These are phyloP conservation scores for Ramichloridium luteum DNA, from an alignment of 2,329 filamentous ascomycete species.

Conservation along the genomic window DNA sequence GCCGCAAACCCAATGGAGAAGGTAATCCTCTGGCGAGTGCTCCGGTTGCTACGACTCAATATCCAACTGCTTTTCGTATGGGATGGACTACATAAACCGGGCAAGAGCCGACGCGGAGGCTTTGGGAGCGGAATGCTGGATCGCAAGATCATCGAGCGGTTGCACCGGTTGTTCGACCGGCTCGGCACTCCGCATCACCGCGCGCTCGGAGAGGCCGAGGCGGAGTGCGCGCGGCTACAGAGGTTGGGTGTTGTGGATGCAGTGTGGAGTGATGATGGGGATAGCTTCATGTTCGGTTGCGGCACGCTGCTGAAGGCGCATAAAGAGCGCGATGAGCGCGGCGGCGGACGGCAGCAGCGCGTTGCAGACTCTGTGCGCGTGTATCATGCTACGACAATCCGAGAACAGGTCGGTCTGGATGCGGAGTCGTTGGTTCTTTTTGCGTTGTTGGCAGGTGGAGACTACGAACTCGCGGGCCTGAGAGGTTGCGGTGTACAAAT, in stretches of 20 bases:
- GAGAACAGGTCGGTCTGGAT: conserved; percentile 21
- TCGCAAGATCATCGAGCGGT: conserved; percentile 20
- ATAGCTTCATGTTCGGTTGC: conserved; percentile 38
- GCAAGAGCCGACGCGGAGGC: conserved; percentile 23
- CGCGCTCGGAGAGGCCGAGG: conserved; percentile 37
- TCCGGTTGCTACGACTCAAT: conserved; percentile 36
- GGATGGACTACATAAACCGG: conserved; percentile 36
- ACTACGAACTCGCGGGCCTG: conserved; percentile 29
- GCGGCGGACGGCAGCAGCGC: no score
- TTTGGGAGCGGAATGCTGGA: conserved; percentile 23
- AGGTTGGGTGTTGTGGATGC: conserved; percentile 35
- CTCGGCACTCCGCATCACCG: conserved; percentile 32
- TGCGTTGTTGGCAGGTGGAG: conserved; percentile 30
- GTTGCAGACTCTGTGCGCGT: conserved; percentile 25
- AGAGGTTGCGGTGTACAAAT: conserved; percentile 25
- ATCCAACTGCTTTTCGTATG: conserved; percentile 44
- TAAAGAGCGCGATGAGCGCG: conserved; percentile 23
- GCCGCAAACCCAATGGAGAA: conserved; percentile 33
- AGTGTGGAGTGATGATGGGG: conserved; percentile 38
- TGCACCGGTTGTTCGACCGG: conserved; percentile 28
- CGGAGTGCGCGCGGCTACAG: conserved; percentile 36
- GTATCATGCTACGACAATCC: conserved; percentile 21
- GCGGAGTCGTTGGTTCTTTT: conserved; percentile 29
- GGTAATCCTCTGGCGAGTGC: conserved; percentile 29
- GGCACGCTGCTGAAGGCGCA: conserved; percentile 28